Conservation (phyloP, 2,329 filamentous ascomycete species). For the Penicillium sclerotiorum region DNA sequence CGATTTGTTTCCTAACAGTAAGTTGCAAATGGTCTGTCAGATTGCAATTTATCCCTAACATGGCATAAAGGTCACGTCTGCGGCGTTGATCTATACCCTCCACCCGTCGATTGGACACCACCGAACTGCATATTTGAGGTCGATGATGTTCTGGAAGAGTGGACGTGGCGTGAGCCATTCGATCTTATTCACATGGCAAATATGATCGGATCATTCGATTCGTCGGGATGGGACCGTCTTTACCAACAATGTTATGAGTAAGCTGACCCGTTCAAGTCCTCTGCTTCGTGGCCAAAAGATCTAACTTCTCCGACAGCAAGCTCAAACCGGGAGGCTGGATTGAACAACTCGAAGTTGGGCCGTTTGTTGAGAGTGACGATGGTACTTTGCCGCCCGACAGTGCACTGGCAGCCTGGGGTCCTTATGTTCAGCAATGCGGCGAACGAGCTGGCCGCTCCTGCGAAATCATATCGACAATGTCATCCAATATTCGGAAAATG, state of each 20-base stretch:
- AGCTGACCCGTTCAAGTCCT: background rate
- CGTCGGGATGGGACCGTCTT: conserved; percentile 18
- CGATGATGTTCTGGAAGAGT: conserved; percentile 27
- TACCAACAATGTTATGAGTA: conserved; percentile 24
- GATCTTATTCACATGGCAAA: conserved; percentile 30
- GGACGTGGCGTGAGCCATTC: conserved; percentile 28
- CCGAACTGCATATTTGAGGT: conserved; percentile 34
- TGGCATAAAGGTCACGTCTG: conserved; percentile 12
- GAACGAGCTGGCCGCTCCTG: conserved; percentile 23
- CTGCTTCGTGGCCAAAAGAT: background rate
- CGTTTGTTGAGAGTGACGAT: conserved; percentile 19
- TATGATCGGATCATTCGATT: conserved; percentile 18
- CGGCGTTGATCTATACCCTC: conserved; percentile 31
- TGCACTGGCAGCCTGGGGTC: conserved; percentile 16
- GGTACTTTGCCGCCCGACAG: conserved; percentile 14
- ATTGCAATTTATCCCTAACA: background rate
- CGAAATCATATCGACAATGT: conserved; percentile 27
- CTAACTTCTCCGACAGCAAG: conserved; percentile 12
- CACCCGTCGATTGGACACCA: conserved; percentile 26
- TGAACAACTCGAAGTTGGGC: conserved; percentile 22
- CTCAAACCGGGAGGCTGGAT: conserved; percentile 24
- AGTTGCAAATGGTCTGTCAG: background rate
- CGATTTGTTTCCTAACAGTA: conserved; percentile 23
- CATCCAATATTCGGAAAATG: background rate
- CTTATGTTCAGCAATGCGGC: conserved; percentile 21